A percentile compares a stretch with the other conserved stretches of the same genome.
phyloP scores from a whole-genome alignment of 371 early-diverging fungal genomes.

The Apophysomyces trapeziformis region DNA sequence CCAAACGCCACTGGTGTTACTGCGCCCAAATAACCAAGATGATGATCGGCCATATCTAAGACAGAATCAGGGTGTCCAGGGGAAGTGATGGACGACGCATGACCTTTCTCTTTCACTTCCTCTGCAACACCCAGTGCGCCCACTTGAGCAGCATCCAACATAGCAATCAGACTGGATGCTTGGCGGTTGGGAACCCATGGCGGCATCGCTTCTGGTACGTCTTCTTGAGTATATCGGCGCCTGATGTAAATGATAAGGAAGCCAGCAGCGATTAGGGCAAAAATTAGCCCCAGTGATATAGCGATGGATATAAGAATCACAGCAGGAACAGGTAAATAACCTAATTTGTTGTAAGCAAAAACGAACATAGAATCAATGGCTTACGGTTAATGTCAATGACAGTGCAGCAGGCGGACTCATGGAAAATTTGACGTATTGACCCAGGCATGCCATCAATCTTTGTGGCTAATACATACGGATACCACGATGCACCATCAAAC shows the following conservation, averaged over 20 bases:
- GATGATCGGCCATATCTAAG: constrained; percentile 1
- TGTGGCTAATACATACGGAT: constrained; percentile 62
- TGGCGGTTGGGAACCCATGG: constrained; percentile 29
- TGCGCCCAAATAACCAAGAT: neutral
- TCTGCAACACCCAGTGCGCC: constrained; percentile 28
- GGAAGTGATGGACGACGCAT: neutral
- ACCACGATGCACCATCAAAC: constrained; percentile 67
- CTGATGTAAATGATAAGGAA: constrained; percentile 42
- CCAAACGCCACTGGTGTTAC: constrained; percentile 36
- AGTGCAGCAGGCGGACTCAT: constrained; percentile 31
- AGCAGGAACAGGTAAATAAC: constrained; percentile 59
- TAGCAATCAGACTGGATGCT: constrained; percentile 29
- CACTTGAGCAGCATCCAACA: constrained; percentile 36
- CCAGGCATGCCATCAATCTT: constrained; percentile 34
- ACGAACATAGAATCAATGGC: constrained; percentile 6
- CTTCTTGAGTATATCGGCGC: constrained; percentile 24
- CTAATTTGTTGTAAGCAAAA: constrained; percentile 15
- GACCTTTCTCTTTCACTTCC: constrained; percentile 2
- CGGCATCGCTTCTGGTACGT: constrained; percentile 38
- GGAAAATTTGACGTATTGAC: constrained; percentile 28
- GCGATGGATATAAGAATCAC: constrained; percentile 77
- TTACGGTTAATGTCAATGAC: constrained; percentile 32
- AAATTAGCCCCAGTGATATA: constrained; percentile 70
- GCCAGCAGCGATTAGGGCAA: constrained; percentile 56
- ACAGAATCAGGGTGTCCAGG: neutral